Evolutionary conservation across 2,329 filamentous ascomycete genomes (phyloP).

Genomic region (Mycogone perniciosa): DNA sequence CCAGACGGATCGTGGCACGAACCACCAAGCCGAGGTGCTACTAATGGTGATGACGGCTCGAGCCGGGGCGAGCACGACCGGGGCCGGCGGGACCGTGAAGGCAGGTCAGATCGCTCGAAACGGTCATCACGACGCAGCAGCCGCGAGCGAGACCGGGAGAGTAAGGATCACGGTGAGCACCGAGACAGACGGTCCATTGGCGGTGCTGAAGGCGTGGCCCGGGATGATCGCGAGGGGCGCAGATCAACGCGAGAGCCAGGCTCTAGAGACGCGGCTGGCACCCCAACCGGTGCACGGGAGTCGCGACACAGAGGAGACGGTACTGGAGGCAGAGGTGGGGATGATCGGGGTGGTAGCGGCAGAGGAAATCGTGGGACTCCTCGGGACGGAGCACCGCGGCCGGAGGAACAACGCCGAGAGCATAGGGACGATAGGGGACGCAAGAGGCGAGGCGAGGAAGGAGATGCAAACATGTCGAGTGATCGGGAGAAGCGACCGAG

Average conservation of each 20-base stretch:
- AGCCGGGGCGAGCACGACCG: conserved; percentile 35
- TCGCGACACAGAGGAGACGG: conserved; percentile 26
- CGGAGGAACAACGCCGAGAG: conserved; percentile 29
- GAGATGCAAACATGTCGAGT: conserved; percentile 29
- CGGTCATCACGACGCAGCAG: conserved; percentile 43
- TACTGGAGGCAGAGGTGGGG: conserved; percentile 18
- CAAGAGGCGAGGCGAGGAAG: conserved; percentile 43
- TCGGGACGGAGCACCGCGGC: conserved; percentile 25
- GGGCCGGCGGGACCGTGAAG: conserved; percentile 37
- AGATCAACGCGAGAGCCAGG: conserved; percentile 23
- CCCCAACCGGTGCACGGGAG: conserved; percentile 25
- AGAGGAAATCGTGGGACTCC: conserved; percentile 30
- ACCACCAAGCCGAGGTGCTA: conserved; percentile 20
- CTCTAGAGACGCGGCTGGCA: conserved; percentile 25
- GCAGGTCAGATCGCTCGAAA: conserved; percentile 33
- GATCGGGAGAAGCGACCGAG: conserved; percentile 51
- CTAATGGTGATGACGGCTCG: conserved; percentile 27
- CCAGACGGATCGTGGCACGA: conserved; percentile 38
- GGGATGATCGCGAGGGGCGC: conserved; percentile 31
- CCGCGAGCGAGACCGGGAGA: conserved; percentile 43
- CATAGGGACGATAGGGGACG: conserved; percentile 31
- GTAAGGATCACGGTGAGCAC: conserved; percentile 40
- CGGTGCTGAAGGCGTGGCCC: conserved; percentile 21
- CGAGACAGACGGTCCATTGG: conserved; percentile 37
- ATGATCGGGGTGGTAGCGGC: conserved; percentile 29